These are phyloP conservation scores for Diaporthe velutina DNA, from an alignment of 2,329 filamentous ascomycete genomes.

Conservation along the genomic window DNA sequence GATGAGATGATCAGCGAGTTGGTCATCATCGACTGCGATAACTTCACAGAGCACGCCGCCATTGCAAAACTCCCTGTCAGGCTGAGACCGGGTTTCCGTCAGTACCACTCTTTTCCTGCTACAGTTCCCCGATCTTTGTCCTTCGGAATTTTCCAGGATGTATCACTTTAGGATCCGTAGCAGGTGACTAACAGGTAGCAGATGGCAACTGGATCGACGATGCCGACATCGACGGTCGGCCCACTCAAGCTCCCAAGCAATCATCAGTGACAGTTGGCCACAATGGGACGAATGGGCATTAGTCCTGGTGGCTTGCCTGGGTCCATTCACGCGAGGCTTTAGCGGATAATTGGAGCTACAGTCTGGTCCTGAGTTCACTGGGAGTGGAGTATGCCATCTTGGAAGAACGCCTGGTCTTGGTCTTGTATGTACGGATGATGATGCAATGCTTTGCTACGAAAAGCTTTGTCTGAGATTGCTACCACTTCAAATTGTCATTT, in stretches of 20 bases:
- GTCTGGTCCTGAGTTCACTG: neutral
- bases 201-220: neutral
- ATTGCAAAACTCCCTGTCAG: neutral
- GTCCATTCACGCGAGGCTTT: neutral
- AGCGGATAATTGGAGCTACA: neutral
- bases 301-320: neutral
- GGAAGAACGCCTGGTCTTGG: neutral
- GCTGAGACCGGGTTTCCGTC: neutral
- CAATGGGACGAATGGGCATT: neutral
- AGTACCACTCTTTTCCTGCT: too few species aligned
- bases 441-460: neutral
- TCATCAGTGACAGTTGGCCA: neutral
- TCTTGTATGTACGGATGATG: neutral
- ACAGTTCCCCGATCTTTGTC: too few species aligned
- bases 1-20: slow-evolving; percentile 5
- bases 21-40: neutral
- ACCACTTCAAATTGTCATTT: neutral
- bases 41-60: neutral
- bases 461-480: neutral
- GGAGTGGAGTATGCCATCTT: neutral
- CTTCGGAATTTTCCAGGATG: too few species aligned
- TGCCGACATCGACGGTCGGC: neutral
- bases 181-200: too few species aligned
- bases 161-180: too few species aligned
- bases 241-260: neutral